Conservation (phyloP, 2,329 filamentous ascomycete species). For the Trichoderma guizhouense region DNA sequence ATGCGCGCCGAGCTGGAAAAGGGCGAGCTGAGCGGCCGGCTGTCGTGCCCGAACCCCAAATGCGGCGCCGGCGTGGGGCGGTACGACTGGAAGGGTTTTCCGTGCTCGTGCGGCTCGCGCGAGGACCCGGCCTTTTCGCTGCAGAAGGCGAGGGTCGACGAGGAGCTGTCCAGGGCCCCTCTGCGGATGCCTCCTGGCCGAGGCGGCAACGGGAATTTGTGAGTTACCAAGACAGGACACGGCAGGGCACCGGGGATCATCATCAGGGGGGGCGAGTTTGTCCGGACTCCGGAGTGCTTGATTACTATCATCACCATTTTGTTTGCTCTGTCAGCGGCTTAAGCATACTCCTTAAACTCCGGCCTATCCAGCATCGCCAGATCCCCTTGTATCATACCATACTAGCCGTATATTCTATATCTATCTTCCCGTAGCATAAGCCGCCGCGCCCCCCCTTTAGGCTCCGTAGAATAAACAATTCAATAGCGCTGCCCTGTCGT, state of each 20-base stretch:
- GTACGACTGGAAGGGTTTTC: conserved; percentile 94
- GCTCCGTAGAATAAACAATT: neutral
- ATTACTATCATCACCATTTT: neutral
- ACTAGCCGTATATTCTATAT: neutral
- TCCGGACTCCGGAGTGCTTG: neutral
- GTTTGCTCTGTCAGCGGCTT: neutral
- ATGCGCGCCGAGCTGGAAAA: conserved; percentile 82
- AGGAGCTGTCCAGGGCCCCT: conserved; percentile 40
- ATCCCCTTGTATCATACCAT: neutral
- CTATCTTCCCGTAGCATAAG: neutral
- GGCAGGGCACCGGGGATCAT: neutral
- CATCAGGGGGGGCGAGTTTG: neutral
- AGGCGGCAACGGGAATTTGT: conserved; percentile 31
- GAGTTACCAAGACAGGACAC: neutral
- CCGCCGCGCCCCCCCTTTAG: neutral
- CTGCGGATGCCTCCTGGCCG: conserved; percentile 55
- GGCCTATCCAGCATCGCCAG: neutral
- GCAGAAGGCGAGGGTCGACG: conserved; percentile 77
- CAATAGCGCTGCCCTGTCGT: neutral
- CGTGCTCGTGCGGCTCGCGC: conserved; percentile 88
- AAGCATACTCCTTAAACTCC: neutral
- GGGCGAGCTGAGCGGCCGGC: conserved; percentile 76
- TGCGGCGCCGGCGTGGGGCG: conserved; percentile 84
- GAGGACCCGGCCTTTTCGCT: conserved; percentile 86
- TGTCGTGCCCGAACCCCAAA: conserved; percentile 74